Evolutionary conservation across 2,329 filamentous ascomycete genomes (phyloP).

Genomic region (Aspergillus awamori): DNA sequence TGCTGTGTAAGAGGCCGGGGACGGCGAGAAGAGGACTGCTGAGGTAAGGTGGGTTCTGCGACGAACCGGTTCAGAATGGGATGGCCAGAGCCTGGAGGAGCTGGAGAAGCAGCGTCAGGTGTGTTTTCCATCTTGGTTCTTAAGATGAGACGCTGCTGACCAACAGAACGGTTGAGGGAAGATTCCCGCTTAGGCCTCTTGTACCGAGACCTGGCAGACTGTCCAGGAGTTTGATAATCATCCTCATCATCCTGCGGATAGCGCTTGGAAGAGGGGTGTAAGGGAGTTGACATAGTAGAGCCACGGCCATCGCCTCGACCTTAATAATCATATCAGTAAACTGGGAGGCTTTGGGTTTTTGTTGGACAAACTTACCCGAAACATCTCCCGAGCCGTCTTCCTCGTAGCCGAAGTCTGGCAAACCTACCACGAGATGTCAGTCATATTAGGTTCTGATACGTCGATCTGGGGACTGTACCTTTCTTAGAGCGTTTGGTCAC

Average conservation of each 20-base stretch:
- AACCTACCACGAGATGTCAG: slow-evolving; percentile 10
- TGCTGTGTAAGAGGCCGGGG: slow-evolving; percentile 54
- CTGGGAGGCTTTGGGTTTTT: background rate
- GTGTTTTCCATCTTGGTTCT: slow-evolving; percentile 50
- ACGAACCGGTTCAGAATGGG: slow-evolving; percentile 47
- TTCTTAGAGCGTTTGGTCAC: slow-evolving; percentile 50
- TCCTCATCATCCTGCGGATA: slow-evolving; percentile 44
- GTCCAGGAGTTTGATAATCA: slow-evolving; percentile 41
- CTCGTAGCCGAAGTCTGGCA: slow-evolving; percentile 33
- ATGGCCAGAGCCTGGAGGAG: slow-evolving; percentile 47
- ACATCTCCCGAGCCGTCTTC: slow-evolving; percentile 39
- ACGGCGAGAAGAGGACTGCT: slow-evolving; percentile 40
- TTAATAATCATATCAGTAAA: background rate
- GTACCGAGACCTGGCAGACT: slow-evolving; percentile 41
- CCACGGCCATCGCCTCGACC: slow-evolving; percentile 29
- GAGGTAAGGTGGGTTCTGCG: slow-evolving; percentile 35
- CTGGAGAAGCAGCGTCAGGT: slow-evolving; percentile 46
- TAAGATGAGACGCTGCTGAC: slow-evolving; percentile 46
- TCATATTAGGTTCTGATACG: slow-evolving; percentile 8
- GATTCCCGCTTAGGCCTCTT: slow-evolving; percentile 45
- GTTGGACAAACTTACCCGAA: slow-evolving; percentile 18
- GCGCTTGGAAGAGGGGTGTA: slow-evolving; percentile 40
- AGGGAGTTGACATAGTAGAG: slow-evolving; percentile 41
- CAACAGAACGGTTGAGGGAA: slow-evolving; percentile 39
- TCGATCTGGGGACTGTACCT: slow-evolving; percentile 29